Evolutionary conservation across 768 basidiomycete genomes (phyloP), one percentile per base, ranked within the genome.

Genomic region (Lactarius hengduanensis): DNA sequence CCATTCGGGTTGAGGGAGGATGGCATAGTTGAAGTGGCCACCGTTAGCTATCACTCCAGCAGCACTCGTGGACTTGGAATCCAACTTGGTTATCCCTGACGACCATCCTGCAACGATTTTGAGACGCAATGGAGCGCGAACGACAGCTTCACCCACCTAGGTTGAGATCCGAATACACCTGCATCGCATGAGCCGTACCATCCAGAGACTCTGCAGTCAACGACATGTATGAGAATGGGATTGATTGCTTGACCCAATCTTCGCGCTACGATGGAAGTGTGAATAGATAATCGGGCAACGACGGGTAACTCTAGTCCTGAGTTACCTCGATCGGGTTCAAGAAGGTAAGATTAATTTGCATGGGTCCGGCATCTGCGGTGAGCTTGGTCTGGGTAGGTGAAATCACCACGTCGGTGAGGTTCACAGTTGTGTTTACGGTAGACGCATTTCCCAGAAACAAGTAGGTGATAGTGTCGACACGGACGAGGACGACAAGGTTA

Each of bases 191-290:
- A 20, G 72, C 32, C 15, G 67, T 63, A 11, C 74, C 76, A 60
- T 80, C 79, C 20, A 69, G 67, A 0, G 79, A 71, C 4, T 28
- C 57, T 8, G 73, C 77, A 11, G 72, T 69, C 7, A 80, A 62
- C 6, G 74, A 68, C n/a, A 80, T 50, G 61, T 80, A 80, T 15
- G 78, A 76, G 69, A 80, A 79, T 8, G 79, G 79, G 3, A 80
- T 59, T 1, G 79, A 79, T 62, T 79, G 78, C 22, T 71, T 72
- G 53, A 78, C 75, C 62, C 75, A 74, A 68, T 80, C 76, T 13
- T 70, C 70, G 0, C 77, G 77, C 77, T 79, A 22, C 20, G 0
- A 40, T 41, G 34, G 5, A 55, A 34, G 36, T 50, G 5, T 26
- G 40, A 22, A 32, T 53, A 3, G 13, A n/a, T 11, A 15, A 15